Percentiles rank a stretch among this genome's conserved stretches.
These are phyloP conservation scores for Heracleum sosnowskyi DNA, from an alignment of 129 eudicot genomes.

Conservation along the genomic window DNA sequence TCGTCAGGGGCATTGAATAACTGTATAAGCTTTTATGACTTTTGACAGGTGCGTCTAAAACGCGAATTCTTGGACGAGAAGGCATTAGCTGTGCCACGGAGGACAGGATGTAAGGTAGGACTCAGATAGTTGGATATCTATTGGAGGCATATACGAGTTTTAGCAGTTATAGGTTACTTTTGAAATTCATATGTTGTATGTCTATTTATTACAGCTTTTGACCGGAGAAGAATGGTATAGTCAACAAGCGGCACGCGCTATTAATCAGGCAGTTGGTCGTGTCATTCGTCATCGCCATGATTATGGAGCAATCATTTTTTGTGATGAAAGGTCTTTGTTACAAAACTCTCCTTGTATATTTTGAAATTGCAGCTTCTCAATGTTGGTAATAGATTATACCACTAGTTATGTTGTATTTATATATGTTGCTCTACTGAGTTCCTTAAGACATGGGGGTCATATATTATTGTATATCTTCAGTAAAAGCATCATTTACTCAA, in stretches of 20 bases:
- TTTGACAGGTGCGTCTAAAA: constrained; percentile 69
- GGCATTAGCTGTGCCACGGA: constrained; percentile 28
- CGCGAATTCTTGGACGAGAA: constrained; percentile 89
- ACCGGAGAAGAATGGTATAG: constrained; percentile 95
- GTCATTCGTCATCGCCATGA: constrained; percentile 97
- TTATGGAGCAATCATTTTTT: constrained; percentile 89
- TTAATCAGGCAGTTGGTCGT: constrained; percentile 98
- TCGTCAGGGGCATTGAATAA: neutral
- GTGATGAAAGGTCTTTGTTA: constrained; percentile 80
- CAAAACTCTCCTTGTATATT: neutral
- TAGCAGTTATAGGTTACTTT: neutral
- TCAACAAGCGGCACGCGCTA: constrained; percentile 95
- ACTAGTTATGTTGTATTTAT: neutral
- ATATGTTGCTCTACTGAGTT: neutral
- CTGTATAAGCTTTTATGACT: constrained; percentile 9
- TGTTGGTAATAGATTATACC: neutral
- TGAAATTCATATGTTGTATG: neutral
- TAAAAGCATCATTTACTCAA: neutral
- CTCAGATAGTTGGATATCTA: neutral
- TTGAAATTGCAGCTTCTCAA: neutral
- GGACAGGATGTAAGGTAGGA: constrained; percentile 51
- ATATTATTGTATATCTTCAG: neutral
- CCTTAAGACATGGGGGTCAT: neutral
- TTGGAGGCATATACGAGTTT: neutral
- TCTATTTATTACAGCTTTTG: constrained; percentile 40